Evolutionary conservation across 768 basidiomycete genomes (phyloP).

Genomic region (Collybiopsis confluens): DNA sequence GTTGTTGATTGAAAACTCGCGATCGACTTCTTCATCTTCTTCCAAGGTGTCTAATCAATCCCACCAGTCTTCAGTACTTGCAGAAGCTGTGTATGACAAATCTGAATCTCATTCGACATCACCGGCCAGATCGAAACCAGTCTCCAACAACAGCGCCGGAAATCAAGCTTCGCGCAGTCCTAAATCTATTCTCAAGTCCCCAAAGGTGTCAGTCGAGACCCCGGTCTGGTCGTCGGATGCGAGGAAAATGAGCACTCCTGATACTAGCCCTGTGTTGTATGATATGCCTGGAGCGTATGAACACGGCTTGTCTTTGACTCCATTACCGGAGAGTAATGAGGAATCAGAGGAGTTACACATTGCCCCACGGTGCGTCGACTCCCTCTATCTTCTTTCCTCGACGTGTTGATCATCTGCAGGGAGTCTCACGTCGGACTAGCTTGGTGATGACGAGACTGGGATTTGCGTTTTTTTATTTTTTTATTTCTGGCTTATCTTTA

Average conservation of each 20-base stretch:
- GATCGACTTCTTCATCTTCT: background rate
- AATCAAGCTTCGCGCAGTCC: background rate
- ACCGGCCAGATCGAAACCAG: background rate
- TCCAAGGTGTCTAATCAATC: background rate
- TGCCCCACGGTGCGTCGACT: too few species aligned
- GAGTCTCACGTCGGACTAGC: too few species aligned
- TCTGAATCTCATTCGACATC: background rate
- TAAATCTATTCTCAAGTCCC: constrained; percentile 2
- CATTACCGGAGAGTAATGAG: background rate
- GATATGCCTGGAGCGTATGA: constrained; percentile 5
- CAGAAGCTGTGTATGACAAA: too few species aligned
- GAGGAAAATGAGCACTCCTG: too few species aligned
- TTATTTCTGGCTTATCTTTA: too few species aligned
- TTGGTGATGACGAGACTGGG: too few species aligned
- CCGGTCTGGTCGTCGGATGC: too few species aligned
- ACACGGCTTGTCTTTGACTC: background rate
- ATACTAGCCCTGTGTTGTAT: background rate
- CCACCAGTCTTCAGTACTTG: background rate
- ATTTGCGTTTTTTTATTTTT: too few species aligned
- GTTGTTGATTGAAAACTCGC: constrained; percentile 29
- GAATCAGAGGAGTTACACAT: background rate
- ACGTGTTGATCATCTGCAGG: too few species aligned
- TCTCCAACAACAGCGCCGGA: background rate
- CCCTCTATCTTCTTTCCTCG: too few species aligned
- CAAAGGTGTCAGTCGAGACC: too few species aligned